These are phyloP conservation scores for Sclerotiophoma versabilis DNA, from an alignment of 2,329 filamentous ascomycete genomes.

Conservation along the genomic window DNA sequence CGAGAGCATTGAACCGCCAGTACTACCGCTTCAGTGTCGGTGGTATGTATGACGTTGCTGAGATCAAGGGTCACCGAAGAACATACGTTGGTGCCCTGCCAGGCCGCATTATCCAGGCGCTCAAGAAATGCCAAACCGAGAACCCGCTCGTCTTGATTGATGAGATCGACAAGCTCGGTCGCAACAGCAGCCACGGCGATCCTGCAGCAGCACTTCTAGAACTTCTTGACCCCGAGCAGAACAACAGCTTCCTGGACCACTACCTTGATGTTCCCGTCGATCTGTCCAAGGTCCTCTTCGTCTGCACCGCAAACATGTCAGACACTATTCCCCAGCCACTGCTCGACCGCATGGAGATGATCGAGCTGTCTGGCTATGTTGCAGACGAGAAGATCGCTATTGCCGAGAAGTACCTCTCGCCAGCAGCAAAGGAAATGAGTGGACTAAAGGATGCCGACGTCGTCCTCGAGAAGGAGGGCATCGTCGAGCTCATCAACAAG, in stretches of 20 bases:
- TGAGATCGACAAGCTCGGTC: slow-evolving; percentile 97
- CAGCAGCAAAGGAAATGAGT: slow-evolving; percentile 91
- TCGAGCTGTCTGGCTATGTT: slow-evolving; percentile 94
- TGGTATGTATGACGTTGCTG: slow-evolving; percentile 94
- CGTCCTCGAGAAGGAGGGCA: slow-evolving; percentile 82
- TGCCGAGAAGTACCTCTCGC: slow-evolving; percentile 88
- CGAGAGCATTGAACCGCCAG: slow-evolving; percentile 88
- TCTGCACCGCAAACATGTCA: slow-evolving; percentile 98
- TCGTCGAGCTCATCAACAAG: slow-evolving; percentile 96
- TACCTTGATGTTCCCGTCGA: slow-evolving; percentile 99
- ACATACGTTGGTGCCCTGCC: slow-evolving; percentile 97
- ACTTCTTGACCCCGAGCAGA: slow-evolving; percentile 94
- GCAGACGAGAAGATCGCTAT: slow-evolving; percentile 99
- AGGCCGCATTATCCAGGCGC: slow-evolving; percentile 93
- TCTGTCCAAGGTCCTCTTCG: slow-evolving; percentile 95
- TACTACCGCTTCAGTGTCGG: slow-evolving; percentile 99
- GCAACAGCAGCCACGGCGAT: slow-evolving; percentile 88
- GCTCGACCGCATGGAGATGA: slow-evolving; percentile 97
- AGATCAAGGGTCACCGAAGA: slow-evolving; percentile 96
- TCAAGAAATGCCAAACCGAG: slow-evolving; percentile 99
- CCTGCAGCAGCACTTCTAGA: slow-evolving; percentile 94
- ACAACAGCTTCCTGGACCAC: slow-evolving; percentile 95
- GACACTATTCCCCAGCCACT: slow-evolving; percentile 95
- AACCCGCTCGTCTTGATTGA: slow-evolving; percentile 97
- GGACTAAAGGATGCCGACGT: slow-evolving; percentile 92